phyloP scores from a whole-genome alignment of 2,329 filamentous ascomycete species.

The Botrytis squamosa region DNA sequence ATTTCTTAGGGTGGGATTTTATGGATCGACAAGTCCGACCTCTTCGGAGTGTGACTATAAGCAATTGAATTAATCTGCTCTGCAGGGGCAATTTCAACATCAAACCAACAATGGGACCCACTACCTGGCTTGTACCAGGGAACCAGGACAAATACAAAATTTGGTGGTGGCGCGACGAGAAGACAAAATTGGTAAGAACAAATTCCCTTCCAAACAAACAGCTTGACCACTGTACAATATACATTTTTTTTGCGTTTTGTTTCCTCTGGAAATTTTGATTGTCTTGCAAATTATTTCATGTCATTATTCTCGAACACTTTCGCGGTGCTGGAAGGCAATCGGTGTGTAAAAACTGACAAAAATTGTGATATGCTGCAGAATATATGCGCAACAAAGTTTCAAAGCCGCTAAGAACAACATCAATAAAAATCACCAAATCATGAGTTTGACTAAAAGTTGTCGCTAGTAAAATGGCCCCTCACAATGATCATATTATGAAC shows the following conservation, averaged over 20 bases:
- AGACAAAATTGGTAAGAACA: background rate
- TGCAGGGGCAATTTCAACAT: background rate
- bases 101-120: background rate
- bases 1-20: too few species aligned
- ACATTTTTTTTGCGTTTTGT: background rate
- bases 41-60: background rate
- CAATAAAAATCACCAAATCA: background rate
- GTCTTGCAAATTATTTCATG: background rate
- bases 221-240: slow-evolving; percentile 6
- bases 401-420: background rate
- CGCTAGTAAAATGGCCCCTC: background rate
- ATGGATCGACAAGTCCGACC: background rate
- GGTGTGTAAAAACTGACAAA: background rate
- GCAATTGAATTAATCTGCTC: background rate
- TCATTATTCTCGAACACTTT: background rate
- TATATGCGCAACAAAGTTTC: background rate
- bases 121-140: background rate
- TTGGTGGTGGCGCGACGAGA: background rate
- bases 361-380: background rate
- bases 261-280: background rate
- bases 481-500: background rate
- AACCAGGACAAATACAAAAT: background rate
- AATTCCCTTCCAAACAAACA: background rate
- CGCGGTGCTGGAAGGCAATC: background rate
- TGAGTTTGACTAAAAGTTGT: background rate